These are phyloP conservation scores for Kingdonia uniflora DNA, from an alignment of 164 flowering plant genomes.

Conservation along the genomic window DNA sequence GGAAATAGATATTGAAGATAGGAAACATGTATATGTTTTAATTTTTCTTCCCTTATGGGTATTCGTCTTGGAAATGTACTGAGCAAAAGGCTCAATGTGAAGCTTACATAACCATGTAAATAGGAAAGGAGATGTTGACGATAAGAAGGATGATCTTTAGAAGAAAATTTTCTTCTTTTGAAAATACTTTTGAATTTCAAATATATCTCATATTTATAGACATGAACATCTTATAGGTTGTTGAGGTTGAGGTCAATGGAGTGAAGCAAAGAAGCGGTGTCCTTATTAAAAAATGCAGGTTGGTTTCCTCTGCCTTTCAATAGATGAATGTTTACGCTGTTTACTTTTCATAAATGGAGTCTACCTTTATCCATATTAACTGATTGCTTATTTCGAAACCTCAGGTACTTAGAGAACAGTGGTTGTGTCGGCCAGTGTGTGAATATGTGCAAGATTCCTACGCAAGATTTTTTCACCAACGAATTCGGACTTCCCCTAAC, in stretches of 20 bases:
- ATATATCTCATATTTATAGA: background rate
- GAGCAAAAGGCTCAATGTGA: too few species aligned
- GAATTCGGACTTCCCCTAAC: slow-evolving; percentile 97
- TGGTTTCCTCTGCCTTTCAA: background rate
- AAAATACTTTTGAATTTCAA: background rate
- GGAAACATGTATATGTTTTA: too few species aligned
- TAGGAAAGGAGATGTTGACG: too few species aligned
- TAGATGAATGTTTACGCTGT: too few species aligned
- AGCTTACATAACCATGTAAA: too few species aligned
- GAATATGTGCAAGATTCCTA: slow-evolving; percentile 96
- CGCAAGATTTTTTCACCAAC: slow-evolving; percentile 98
- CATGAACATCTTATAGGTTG: slow-evolving; percentile 33
- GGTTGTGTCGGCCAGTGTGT: slow-evolving; percentile 98
- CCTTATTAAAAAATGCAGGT: slow-evolving; percentile 94
- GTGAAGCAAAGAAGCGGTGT: slow-evolving; percentile 92
- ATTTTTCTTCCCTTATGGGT: too few species aligned
- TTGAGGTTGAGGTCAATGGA: slow-evolving; percentile 88
- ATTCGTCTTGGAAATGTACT: too few species aligned
- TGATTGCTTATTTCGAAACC: background rate
- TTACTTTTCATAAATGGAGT: too few species aligned
- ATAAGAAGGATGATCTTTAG: too few species aligned
- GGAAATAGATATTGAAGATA: too few species aligned
- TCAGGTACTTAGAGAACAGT: slow-evolving; percentile 92
- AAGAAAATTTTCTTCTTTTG: too few species aligned
- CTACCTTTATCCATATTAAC: too few species aligned